Percentiles rank a stretch among this genome's conserved stretches.
Conservation (phyloP, 2,329 filamentous ascomycete species). For the Colletotrichum viniferum region DNA sequence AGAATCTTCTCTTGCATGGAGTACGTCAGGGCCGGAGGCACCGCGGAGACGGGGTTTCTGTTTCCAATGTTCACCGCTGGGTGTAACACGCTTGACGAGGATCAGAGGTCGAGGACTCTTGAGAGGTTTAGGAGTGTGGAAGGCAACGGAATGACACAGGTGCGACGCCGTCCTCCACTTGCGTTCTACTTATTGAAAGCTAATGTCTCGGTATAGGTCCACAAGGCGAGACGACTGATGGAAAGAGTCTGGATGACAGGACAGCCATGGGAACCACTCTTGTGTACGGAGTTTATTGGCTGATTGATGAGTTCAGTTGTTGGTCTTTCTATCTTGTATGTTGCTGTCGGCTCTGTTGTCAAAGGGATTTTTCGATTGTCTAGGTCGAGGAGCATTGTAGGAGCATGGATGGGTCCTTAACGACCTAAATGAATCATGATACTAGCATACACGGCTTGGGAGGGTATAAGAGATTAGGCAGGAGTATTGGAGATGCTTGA, state of each 20-base stretch:
- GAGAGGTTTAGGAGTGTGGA: conserved; percentile 71
- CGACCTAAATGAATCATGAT: neutral
- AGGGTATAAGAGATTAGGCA: neutral
- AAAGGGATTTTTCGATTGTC: neutral
- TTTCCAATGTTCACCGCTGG: conserved; percentile 87
- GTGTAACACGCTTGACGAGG: conserved; percentile 67
- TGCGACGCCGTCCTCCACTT: conserved; percentile 35
- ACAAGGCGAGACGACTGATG: conserved; percentile 68
- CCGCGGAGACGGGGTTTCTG: conserved; percentile 75
- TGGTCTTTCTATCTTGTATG: neutral
- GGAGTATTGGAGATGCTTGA: neutral
- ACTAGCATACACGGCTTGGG: neutral
- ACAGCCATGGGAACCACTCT: conserved; percentile 70
- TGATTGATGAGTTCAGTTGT: conserved; percentile 34
- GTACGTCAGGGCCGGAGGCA: conserved; percentile 67
- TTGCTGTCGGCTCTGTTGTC: neutral
- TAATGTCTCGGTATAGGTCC: conserved; percentile 43
- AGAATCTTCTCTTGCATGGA: conserved; percentile 67
- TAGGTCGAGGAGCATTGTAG: neutral
- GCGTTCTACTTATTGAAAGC: neutral
- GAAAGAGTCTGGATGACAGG: conserved; percentile 72
- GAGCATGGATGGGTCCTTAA: neutral
- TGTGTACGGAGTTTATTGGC: conserved; percentile 71
- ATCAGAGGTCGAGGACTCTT: conserved; percentile 64
- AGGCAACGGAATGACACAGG: conserved; percentile 78